Evolutionary conservation across 2,329 filamentous ascomycete species (phyloP), one percentile per base, ranked within the genome.

Genomic region (Botrytis cinerea): DNA sequence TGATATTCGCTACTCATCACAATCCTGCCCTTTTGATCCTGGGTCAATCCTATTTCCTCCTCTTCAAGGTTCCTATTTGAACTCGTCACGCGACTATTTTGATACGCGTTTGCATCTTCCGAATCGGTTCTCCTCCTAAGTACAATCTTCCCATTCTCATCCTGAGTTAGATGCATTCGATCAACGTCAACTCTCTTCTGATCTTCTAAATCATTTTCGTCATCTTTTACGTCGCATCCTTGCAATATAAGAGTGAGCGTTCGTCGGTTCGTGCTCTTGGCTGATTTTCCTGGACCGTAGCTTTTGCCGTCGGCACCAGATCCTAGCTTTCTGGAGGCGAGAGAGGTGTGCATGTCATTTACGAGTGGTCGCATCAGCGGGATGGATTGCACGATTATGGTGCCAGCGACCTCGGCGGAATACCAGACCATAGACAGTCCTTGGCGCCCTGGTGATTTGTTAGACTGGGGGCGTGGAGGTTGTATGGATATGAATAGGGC

Each of bases 331-430:
- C 16, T 28, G 2, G 81, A 83, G 4, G 81, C 82, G 43, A 84
- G 73, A 0, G 82, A 82, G 1, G 81, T 82, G 73, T 82, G 81
- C 14, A 84, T 79, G 46, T 85, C 83, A 61, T 82, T 81, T 59
- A 87, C 75, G 32, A 87, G 82, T 0, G 86, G 85, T 16, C 86
- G 83, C 12, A 87, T 77, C 25, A 88, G 84, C 2, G 86, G 86
- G 4, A 88, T 84, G 74, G 85, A 87, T 76, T 87, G 86, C 6
- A 87, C 86, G 61, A 88, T 87, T 75, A 88, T 86, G 40, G 86
- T 87, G 71, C 86, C 86, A 14, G 85, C 83, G 71, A 87, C 81
- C 78, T 88, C 86, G 25, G 85, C 86, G 0, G 85, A 86, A 78
- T 86, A 84, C 80, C 81, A 80, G 72, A 86, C 81, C 75, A 85